Conservation (phyloP, 2,329 filamentous ascomycete genomes). For the Aschersonia sp. region DNA sequence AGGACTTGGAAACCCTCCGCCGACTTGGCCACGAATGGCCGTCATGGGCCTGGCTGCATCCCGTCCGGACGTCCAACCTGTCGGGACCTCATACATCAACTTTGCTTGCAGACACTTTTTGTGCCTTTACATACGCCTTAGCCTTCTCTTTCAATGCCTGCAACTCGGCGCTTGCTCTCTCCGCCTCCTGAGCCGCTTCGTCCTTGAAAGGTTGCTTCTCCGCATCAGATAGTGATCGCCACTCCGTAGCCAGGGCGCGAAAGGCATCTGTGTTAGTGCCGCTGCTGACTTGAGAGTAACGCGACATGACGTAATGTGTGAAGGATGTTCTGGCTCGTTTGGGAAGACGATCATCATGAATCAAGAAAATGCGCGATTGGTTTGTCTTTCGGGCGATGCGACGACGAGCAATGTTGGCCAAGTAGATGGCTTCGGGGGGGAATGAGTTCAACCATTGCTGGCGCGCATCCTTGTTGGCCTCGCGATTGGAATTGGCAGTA, state of each 20-base stretch:
- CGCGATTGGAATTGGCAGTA: constrained; percentile 22
- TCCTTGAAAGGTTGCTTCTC: constrained; percentile 28
- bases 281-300: constrained; percentile 13
- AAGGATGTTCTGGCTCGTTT: constrained; percentile 20
- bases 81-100: neutral
- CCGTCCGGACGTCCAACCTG: neutral
- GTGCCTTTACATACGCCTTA: constrained; percentile 8
- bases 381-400: constrained; percentile 21
- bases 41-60: too few species aligned
- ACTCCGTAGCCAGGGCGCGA: constrained; percentile 18
- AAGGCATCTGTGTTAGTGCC: constrained; percentile 10
- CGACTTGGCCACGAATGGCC: too few species aligned
- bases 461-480: constrained; percentile 22
- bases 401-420: constrained; percentile 33
- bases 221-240: constrained; percentile 24
- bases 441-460: constrained; percentile 34
- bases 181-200: constrained; percentile 7
- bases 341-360: constrained; percentile 34
- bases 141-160: constrained; percentile 16
- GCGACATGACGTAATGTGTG: constrained; percentile 21
- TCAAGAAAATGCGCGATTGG: constrained; percentile 10
- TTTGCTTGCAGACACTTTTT: neutral
- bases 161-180: constrained; percentile 6
- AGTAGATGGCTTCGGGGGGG: constrained; percentile 21
- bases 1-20: too few species aligned